phyloP scores from a whole-genome alignment of 768 basidiomycete genomes.

The Boletus rubroflammeus region DNA sequence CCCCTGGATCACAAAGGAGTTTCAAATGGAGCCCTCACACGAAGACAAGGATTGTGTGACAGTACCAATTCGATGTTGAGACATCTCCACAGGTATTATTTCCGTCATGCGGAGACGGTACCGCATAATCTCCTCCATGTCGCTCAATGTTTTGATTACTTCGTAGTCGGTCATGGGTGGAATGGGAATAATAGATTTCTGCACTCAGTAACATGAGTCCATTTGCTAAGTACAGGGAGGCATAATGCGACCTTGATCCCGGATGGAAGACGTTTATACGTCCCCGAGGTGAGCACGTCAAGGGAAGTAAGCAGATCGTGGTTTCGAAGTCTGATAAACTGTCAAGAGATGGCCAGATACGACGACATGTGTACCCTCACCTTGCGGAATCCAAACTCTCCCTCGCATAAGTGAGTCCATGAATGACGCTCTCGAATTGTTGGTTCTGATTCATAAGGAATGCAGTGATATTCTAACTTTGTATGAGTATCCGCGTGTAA shows the following conservation, averaged over 20 bases:
- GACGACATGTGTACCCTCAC: conserved; percentile 36
- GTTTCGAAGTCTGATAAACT: conserved; percentile 68
- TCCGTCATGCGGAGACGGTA: conserved; percentile 78
- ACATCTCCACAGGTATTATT: conserved; percentile 80
- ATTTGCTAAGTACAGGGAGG: conserved; percentile 12
- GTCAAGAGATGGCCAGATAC: neutral
- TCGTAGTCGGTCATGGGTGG: conserved; percentile 63
- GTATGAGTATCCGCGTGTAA: neutral
- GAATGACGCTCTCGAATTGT: conserved; percentile 73
- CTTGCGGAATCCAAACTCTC: conserved; percentile 74
- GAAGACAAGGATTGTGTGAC: conserved; percentile 20
- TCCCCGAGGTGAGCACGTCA: conserved; percentile 82
- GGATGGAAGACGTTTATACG: conserved; percentile 79
- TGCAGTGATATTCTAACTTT: conserved; percentile 71
- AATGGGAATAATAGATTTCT: conserved; percentile 72
- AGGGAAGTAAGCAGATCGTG: conserved; percentile 91
- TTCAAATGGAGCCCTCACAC: conserved; percentile 9
- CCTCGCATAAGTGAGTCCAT: conserved; percentile 59
- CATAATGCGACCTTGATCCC: conserved; percentile 61
- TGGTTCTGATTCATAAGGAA: conserved; percentile 84
- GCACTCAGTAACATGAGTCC: conserved; percentile 22
- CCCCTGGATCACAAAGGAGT: conserved; percentile 41
- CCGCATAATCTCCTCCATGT: conserved; percentile 75
- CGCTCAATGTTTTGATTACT: conserved; percentile 59
- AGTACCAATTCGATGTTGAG: conserved; percentile 60